A percentile compares a stretch with the other conserved stretches of the same genome.
phyloP scores from a whole-genome alignment of 306 rosid species.

The Prunus kanzakura region DNA sequence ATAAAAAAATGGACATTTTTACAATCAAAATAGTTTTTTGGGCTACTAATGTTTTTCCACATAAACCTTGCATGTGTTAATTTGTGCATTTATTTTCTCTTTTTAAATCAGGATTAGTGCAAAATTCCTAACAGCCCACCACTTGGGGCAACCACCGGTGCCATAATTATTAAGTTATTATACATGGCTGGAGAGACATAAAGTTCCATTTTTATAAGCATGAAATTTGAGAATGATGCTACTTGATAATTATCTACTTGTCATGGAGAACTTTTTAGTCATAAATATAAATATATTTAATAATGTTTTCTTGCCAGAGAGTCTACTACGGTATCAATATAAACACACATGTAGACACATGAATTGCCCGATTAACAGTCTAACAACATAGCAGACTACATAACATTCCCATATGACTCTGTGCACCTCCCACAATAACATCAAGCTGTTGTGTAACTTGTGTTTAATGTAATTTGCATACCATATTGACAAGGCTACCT shows the following conservation, averaged over 20 bases:
- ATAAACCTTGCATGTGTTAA: too few species aligned
- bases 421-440: background rate
- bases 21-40: too few species aligned
- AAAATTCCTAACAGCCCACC: too few species aligned
- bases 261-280: background rate
- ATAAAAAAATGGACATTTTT: too few species aligned
- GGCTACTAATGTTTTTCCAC: too few species aligned
- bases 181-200: background rate
- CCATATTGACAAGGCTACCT: background rate
- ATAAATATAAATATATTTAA: background rate
- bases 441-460: background rate
- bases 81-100: too few species aligned
- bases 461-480: background rate
- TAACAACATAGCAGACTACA: background rate
- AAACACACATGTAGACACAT: background rate
- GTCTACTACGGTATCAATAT: background rate
- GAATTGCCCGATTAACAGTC: background rate
- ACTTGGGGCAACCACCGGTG: background rate
- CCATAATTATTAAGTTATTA: too few species aligned
- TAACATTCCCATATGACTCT: background rate
- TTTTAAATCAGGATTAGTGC: too few species aligned
- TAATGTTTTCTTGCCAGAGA: background rate
- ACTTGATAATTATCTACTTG: background rate
- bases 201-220: background rate
- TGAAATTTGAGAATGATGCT: background rate